Evolutionary conservation across 1,139 yeast genomes (phyloP).

Genomic region (Arxiozyma slooffiae): DNA sequence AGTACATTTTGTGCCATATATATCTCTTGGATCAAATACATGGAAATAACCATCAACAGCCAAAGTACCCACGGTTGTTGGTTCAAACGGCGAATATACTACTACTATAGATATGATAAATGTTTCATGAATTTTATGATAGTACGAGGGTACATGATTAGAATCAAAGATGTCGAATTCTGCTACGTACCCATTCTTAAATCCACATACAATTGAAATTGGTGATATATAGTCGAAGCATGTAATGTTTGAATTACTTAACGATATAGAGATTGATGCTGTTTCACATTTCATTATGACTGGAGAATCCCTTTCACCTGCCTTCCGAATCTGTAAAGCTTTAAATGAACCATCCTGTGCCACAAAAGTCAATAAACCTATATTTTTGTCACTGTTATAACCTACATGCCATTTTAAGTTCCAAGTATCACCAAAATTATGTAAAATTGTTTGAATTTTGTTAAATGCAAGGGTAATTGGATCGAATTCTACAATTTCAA

Average conservation of each 20-base stretch:
- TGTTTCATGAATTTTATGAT: constrained; percentile 40
- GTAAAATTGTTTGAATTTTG: constrained; percentile 32
- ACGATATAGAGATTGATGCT: constrained; percentile 21
- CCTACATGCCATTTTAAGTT: constrained; percentile 45
- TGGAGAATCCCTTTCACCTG: neutral
- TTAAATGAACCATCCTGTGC: constrained; percentile 59
- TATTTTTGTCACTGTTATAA: constrained; percentile 21
- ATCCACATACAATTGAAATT: constrained; percentile 49
- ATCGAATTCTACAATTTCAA: constrained; percentile 43
- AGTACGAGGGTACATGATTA: constrained; percentile 39
- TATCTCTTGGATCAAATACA: constrained; percentile 38
- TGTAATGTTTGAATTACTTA: constrained; percentile 34
- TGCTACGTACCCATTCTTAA: constrained; percentile 54
- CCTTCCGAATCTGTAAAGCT: constrained; percentile 36
- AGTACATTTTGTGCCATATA: constrained; percentile 31
- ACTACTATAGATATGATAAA: constrained; percentile 40
- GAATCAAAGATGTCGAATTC: constrained; percentile 43
- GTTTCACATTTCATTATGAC: constrained; percentile 6
- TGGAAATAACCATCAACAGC: constrained; percentile 40
- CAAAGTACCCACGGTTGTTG: constrained; percentile 38
- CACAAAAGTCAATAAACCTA: constrained; percentile 42
- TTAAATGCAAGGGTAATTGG: constrained; percentile 22
- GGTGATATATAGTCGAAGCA: constrained; percentile 48
- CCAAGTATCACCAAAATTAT: constrained; percentile 47
- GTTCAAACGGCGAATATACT: constrained; percentile 35